A percentile compares a stretch with the other conserved stretches of the same genome.
These are phyloP conservation scores for Wallacemonas collosoma DNA, from an alignment of 208 protist species.

Conservation along the genomic window DNA sequence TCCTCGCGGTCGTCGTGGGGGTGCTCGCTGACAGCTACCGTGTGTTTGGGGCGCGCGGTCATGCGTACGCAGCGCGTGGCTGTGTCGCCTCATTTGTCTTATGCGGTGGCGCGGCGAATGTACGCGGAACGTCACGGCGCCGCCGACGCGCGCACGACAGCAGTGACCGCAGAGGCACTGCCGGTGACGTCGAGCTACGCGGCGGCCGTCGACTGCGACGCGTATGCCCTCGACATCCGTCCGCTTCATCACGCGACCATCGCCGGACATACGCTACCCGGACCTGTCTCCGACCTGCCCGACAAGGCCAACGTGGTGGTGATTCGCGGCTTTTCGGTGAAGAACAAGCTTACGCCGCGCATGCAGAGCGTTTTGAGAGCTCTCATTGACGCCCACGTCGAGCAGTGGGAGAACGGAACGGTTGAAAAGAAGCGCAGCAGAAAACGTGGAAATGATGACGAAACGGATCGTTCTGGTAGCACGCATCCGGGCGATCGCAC, in stretches of 20 bases:
- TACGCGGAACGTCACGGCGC: too few species aligned
- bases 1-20: too few species aligned
- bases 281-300: slow-evolving; percentile 29
- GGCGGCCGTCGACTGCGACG: slow-evolving; percentile 5
- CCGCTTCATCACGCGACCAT: background rate
- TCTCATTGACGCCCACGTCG: slow-evolving; percentile 5
- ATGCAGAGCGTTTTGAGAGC: background rate
- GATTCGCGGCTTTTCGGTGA: slow-evolving; percentile 21
- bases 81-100: too few species aligned
- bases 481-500: background rate
- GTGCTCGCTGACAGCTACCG: too few species aligned
- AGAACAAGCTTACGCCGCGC: slow-evolving; percentile 12
- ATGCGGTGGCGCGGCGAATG: too few species aligned
- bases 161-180: background rate
- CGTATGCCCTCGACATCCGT: slow-evolving; percentile 1
- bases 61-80: too few species aligned
- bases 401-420: background rate
- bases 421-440: background rate
- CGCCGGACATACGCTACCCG: slow-evolving; percentile 21
- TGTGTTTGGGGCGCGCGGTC: too few species aligned
- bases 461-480: background rate
- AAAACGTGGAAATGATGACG: background rate
- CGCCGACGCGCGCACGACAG: background rate
- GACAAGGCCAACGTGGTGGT: slow-evolving; percentile 45
- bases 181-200: slow-evolving; percentile 1